Base-by-base conservation (phyloP, 2,329 filamentous ascomycete genomes). In the Fusarium palustre region DNA sequence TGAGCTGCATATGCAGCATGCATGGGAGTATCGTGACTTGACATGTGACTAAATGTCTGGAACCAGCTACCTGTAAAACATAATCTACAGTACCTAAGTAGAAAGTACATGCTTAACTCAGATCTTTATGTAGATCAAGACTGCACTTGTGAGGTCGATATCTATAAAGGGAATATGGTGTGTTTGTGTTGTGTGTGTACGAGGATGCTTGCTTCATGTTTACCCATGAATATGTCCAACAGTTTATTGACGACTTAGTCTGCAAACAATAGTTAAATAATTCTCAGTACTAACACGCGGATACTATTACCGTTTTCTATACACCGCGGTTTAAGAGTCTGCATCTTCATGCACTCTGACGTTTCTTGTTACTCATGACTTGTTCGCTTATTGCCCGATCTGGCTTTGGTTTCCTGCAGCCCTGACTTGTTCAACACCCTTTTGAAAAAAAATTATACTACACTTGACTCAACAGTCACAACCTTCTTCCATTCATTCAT, bases 21-120 rank as follows among this genome's bases (percentile, higher is more conserved):
- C 24, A 31, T 38, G 24, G n/a, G 24, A 46, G 47, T 55, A 55
- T 58, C 62, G 57, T 74, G 66, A 67, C 72, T 52, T 64, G 42
- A 38, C 72, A 74, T 72, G 71, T 75, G 73, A 75, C 69, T 49
- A 42, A 13, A 20, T 38, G 20, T 36, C 33, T 39, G 54, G 50
- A 47, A 39, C 30, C 41, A 41, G 34, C 49, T 43, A 48, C 34
- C 18, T 39, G 48, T 24, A 41, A 28, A 43, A 25, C 41, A 45
- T 47, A n/a, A 38, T 33, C 15, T 36, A 45, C 8, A 60, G 18
- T 11, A 46, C n/a, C n/a, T 36, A 42, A 7, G 6, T 20, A 15
- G 11, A 33, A 52, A 28, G 22, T 10, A 39, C n/a, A 22, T 42
- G 13, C 24, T 47, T 66, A n/a, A 66, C n/a, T 56, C 61, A 38